Evolutionary conservation across 371 early-diverging fungal species (phyloP).

Genomic region (Mortierella sp.): DNA sequence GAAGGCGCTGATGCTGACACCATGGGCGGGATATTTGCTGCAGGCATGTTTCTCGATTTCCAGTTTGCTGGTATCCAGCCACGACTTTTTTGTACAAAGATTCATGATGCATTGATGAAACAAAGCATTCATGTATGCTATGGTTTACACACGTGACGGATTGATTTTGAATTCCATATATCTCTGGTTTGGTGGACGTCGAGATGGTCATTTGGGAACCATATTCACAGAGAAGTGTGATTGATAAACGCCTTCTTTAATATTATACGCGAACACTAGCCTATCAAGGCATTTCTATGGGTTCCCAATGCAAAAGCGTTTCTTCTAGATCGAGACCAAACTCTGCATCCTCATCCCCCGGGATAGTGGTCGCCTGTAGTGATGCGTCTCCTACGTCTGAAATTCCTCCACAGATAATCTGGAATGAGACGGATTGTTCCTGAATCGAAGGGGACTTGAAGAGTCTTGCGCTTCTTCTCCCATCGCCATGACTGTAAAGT

Average conservation of each 20-base stretch:
- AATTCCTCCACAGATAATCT: slow-evolving; percentile 20
- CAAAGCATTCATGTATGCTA: not conserved
- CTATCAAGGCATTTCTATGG: not conserved
- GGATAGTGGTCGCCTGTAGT: not conserved
- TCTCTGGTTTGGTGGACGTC: no score
- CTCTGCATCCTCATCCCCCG: slow-evolving; percentile 2
- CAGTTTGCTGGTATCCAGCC: not conserved
- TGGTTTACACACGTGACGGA: not conserved
- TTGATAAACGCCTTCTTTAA: no score
- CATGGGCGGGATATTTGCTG: slow-evolving; percentile 28
- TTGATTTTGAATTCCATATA: no score
- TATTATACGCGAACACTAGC: no score
- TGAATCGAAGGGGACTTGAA: slow-evolving; percentile 43
- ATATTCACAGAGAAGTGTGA: no score
- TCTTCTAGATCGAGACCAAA: slow-evolving; percentile 11
- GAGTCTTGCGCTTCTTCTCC: slow-evolving; percentile 32
- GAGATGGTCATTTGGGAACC: no score
- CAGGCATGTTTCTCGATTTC: slow-evolving; percentile 10
- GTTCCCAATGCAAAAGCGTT: slow-evolving; percentile 13
- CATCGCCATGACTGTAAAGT: slow-evolving; percentile 9
- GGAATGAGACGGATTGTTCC: slow-evolving; percentile 32
- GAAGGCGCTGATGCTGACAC: slow-evolving; percentile 25
- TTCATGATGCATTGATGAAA: not conserved
- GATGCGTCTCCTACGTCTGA: slow-evolving; percentile 8
- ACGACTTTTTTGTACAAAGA: not conserved